Evolutionary conservation across 331 rosid species (phyloP).

Genomic region (Quercus tomentella): DNA sequence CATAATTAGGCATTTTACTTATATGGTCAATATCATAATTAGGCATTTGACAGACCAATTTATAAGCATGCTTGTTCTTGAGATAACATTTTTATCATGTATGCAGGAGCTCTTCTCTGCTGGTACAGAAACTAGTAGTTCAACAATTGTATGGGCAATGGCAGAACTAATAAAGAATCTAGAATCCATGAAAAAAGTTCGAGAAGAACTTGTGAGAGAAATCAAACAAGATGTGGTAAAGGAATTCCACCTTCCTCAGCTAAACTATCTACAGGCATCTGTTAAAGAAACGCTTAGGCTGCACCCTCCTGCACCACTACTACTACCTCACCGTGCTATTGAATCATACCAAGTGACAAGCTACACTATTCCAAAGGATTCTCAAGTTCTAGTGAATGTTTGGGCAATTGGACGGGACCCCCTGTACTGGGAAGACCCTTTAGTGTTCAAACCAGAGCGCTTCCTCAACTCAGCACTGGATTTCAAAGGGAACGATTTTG

Average conservation of each 20-base stretch:
- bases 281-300: constrained; percentile 17
- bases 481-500: constrained; percentile 14
- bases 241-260: neutral
- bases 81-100: neutral
- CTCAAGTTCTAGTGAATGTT: constrained; percentile 10
- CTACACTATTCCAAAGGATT: constrained; percentile 20
- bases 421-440: constrained; percentile 5
- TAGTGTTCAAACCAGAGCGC: constrained; percentile 10
- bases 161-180: neutral
- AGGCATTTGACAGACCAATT: neutral
- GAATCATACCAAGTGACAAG: constrained; percentile 1
- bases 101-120: constrained; percentile 12
- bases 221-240: neutral
- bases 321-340: constrained; percentile 14
- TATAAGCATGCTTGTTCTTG: neutral
- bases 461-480: constrained; percentile 1
- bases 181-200: too few relatives aligned
- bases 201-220: constrained; percentile 3
- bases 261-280: constrained; percentile 1
- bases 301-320: constrained; percentile 19
- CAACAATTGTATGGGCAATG: constrained; percentile 16
- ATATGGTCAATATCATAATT: neutral
- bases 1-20: neutral
- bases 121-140: constrained; percentile 13
- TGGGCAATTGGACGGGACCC: constrained; percentile 25